Percentiles rank a stretch among this genome's conserved stretches.
Conservation (phyloP, 2,329 filamentous ascomycete species). For the Rasamsonia emersonii region DNA sequence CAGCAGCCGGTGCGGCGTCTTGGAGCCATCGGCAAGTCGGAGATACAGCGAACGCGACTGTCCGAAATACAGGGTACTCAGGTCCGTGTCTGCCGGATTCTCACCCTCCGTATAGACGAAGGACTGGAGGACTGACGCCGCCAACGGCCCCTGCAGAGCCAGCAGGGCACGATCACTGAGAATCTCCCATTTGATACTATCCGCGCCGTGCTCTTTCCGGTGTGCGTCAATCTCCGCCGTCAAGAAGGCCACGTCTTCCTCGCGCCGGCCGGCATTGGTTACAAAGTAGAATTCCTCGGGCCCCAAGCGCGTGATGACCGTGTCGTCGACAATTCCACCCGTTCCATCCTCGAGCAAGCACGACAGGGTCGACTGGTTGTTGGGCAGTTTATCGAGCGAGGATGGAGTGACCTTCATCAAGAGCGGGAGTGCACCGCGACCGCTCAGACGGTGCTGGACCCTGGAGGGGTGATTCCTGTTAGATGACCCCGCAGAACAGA, state of each 20-base stretch:
- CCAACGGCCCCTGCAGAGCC: conserved; percentile 79
- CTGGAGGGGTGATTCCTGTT: conserved; percentile 28
- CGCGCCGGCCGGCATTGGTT: conserved; percentile 84
- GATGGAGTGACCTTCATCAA: conserved; percentile 78
- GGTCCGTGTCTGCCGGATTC: conserved; percentile 37
- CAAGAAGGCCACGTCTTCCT: conserved; percentile 78
- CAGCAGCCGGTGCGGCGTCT: conserved; percentile 49
- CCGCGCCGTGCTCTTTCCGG: conserved; percentile 43
- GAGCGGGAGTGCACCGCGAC: conserved; percentile 70
- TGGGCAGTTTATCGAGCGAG: conserved; percentile 54
- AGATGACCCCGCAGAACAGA: too few relatives aligned
- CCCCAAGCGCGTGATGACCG: conserved; percentile 73
- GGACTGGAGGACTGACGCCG: conserved; percentile 58
- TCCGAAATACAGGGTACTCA: conserved; percentile 74
- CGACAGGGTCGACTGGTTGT: conserved; percentile 72
- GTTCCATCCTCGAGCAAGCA: conserved; percentile 68
- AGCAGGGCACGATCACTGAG: conserved; percentile 68
- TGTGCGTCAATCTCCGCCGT: conserved; percentile 57
- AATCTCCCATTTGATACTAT: conserved; percentile 58
- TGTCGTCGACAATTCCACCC: conserved; percentile 92
- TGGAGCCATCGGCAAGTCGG: conserved; percentile 47
- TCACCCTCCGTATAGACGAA: conserved; percentile 47
- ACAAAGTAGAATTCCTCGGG: conserved; percentile 80
- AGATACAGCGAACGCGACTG: conserved; percentile 60
- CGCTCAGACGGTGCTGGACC: conserved; percentile 75